A percentile compares a stretch with the other conserved stretches of the same genome.
These are phyloP conservation scores for Fraxinus albicans DNA, from an alignment of 305 asterid genomes.

Conservation along the genomic window DNA sequence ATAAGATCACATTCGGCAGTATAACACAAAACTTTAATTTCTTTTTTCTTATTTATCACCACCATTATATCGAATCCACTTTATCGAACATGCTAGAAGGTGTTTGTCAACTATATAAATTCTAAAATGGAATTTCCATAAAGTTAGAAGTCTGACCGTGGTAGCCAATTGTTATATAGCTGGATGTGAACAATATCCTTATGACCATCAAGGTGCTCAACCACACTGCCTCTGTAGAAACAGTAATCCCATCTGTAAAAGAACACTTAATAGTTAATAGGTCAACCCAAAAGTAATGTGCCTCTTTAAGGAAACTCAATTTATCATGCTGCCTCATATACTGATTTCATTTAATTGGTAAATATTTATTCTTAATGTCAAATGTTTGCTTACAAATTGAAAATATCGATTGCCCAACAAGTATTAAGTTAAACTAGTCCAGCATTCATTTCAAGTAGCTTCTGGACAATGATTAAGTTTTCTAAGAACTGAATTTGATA, in stretches of 20 bases:
- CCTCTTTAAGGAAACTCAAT: not conserved
- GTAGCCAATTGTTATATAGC: constrained; percentile 72
- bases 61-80: not conserved
- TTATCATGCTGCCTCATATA: not conserved
- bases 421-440: not conserved
- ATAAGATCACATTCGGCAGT: not conserved
- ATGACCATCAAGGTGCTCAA: constrained; percentile 83
- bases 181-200: constrained; percentile 76
- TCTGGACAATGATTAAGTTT: not conserved
- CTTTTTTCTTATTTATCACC: not conserved
- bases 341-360: not conserved
- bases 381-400: not conserved
- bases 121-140: not conserved
- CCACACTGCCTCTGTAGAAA: constrained; percentile 59
- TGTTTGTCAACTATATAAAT: not conserved
- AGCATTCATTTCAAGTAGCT: not conserved
- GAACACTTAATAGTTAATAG: not conserved
- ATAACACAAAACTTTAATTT: not conserved
- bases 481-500: not conserved
- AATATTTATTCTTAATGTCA: not conserved
- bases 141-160: constrained; percentile 51
- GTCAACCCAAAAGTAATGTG: not conserved
- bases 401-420: not conserved
- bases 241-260: constrained; percentile 85
- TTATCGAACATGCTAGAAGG: not conserved